Base-by-base conservation (phyloP, 1,139 yeast genomes). In the Taphrina betulina region DNA sequence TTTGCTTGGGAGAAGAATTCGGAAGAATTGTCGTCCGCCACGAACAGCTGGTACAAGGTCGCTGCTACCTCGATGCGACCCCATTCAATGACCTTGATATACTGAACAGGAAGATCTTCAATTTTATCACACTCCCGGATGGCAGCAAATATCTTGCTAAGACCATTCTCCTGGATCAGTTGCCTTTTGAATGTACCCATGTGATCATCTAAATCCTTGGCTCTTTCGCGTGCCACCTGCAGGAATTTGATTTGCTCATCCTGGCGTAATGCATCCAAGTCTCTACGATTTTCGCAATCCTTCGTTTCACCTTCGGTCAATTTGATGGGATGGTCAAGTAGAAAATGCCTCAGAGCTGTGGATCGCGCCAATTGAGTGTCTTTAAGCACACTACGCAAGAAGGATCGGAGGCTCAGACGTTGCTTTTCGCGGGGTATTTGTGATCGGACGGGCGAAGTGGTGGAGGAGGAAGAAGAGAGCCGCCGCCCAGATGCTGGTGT, bases 11-110 rank as follows among this genome's bases (percentile, higher is more conserved):
- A 75, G 62, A 84, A 80, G 65, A 85, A 72, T 63, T 85, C 95
- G 60, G 81, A 78, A 0, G 95, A 81, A 61, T 80, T 80, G 67
- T 90, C 96, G 58, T 80, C 84, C 0, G 92, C 90, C 38, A 90
- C 72, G 64, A 89, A 83, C 43, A 84, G 65, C 63, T 86, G 89
- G 68, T 87, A 88, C 2, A 89, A 71, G 0, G 95, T 83, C 0
- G 95, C 87, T 0, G 96, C 87, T 20, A 87, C 71, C 66, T 89
- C 94, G 20, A 89, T 78, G 59, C 86, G 81, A 61, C 84, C 79
- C 88, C 95, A 84, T 61, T 86, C 87, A 41, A 87, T 75, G 61
- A 89, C 84, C 43, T 85, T 78, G 61, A 75, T 75, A 53, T 89
- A 72, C 48, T 84, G 74, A 1, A 85, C 83, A 2, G 92, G 80